These are phyloP conservation scores for Lyophyllum shimeji DNA, from an alignment of 768 basidiomycete genomes.

Conservation along the genomic window DNA sequence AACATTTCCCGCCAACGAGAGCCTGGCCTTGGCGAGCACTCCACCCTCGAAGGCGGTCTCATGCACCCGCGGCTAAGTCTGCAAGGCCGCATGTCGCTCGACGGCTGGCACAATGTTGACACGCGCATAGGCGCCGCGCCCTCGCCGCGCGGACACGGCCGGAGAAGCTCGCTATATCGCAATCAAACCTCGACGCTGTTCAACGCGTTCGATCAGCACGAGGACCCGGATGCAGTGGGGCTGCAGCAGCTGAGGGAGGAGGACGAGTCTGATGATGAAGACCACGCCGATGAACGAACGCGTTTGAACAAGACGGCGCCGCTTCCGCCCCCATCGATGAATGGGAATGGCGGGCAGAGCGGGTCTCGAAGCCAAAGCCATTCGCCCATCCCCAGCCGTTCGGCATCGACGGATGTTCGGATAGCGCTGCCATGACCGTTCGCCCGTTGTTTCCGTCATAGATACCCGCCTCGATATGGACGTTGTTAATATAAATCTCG, in stretches of 20 bases:
- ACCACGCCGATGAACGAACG: conserved; percentile 47
- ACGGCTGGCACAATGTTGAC: conserved; percentile 60
- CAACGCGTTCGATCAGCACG: conserved; percentile 69
- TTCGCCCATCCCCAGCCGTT: conserved; percentile 41
- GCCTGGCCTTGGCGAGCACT: conserved; percentile 37
- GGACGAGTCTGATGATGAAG: conserved; percentile 52
- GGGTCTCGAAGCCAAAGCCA: conserved; percentile 55
- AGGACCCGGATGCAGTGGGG: conserved; percentile 44
- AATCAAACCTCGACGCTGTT: conserved; percentile 69
- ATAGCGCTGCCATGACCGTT: conserved; percentile 13
- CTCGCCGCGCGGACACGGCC: conserved; percentile 44
- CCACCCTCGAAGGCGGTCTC: conserved; percentile 62
- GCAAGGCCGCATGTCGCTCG: conserved; percentile 78
- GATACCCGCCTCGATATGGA: conserved; percentile 16
- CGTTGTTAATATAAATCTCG: conserved; percentile 16
- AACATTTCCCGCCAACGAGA: conserved; percentile 72
- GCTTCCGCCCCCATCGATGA: conserved; percentile 12
- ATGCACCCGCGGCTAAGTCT: conserved; percentile 81
- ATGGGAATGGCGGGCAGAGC: conserved; percentile 22
- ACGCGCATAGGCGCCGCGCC: conserved; percentile 26
- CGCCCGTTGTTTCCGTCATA: conserved; percentile 6
- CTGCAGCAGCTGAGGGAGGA: conserved; percentile 69
- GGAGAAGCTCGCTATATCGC: conserved; percentile 65
- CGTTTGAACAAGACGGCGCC: conserved; percentile 29
- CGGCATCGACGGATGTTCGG: conserved; percentile 15